Conservation (phyloP, 1,139 yeast species). For the Pichia sp. region DNA sequence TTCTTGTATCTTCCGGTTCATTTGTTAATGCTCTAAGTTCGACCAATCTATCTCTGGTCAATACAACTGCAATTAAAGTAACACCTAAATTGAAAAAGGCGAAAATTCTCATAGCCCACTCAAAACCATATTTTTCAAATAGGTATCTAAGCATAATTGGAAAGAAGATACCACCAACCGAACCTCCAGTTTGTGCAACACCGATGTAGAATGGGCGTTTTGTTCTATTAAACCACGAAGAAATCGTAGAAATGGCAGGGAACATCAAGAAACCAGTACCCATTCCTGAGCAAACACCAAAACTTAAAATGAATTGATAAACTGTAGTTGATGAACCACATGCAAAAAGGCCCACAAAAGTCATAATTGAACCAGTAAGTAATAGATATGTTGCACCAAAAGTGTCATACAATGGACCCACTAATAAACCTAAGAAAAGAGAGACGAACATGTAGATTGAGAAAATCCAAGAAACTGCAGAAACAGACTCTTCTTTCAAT, state of each 20-base stretch:
- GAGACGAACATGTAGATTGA: constrained; percentile 56
- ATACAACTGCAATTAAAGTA: constrained; percentile 37
- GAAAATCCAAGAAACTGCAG: constrained; percentile 56
- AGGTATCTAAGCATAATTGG: constrained; percentile 56
- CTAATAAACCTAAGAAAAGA: constrained; percentile 55
- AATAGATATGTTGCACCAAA: constrained; percentile 50
- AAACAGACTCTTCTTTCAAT: constrained; percentile 41
- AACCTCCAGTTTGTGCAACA: constrained; percentile 60
- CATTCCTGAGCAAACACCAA: constrained; percentile 50
- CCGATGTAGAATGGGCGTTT: constrained; percentile 57
- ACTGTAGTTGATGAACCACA: constrained; percentile 23
- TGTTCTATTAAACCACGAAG: constrained; percentile 31
- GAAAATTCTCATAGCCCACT: constrained; percentile 60
- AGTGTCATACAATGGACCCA: constrained; percentile 62
- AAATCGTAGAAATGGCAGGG: constrained; percentile 46
- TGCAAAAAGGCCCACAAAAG: constrained; percentile 24
- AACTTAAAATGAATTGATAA: constrained; percentile 51
- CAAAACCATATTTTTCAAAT: constrained; percentile 51
- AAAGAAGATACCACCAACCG: constrained; percentile 59
- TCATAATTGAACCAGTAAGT: constrained; percentile 41
- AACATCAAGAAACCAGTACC: constrained; percentile 58
- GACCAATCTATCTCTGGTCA: constrained; percentile 47
- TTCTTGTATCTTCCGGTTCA: constrained; percentile 16
- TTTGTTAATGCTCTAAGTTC: constrained; percentile 29
- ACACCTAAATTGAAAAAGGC: constrained; percentile 49